Evolutionary conservation across 2,329 filamentous ascomycete species (phyloP).

Genomic region (Venturia nashicola): DNA sequence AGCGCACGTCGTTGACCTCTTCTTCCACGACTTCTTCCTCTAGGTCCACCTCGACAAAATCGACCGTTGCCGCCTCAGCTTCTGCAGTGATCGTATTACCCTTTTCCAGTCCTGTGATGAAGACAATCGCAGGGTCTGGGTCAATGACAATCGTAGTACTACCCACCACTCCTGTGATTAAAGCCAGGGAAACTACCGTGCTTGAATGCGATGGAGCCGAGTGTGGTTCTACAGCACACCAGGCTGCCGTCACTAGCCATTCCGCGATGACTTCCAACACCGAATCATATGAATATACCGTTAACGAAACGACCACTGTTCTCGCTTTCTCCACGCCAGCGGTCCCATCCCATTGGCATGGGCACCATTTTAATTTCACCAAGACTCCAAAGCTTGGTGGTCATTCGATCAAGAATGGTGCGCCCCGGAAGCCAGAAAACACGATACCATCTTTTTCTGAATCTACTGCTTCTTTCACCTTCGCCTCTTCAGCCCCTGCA

Average conservation of each 20-base stretch:
- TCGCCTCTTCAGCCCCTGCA: neutral
- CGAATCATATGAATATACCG: neutral
- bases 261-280: neutral
- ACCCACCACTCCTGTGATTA: no score
- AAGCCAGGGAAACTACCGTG: no score
- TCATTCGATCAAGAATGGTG: no score
- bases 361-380: no score
- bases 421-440: no score
- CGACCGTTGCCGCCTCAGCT: neutral
- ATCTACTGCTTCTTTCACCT: neutral
- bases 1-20: neutral
- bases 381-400: no score
- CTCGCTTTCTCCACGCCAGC: neutral
- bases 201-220: no score
- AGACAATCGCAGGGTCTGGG: neutral
- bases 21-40: neutral
- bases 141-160: neutral
- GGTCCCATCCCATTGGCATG: no score
- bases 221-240: no score
- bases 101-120: neutral
- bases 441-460: no score
- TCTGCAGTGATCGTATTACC: neutral
- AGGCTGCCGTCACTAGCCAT: neutral
- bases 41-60: neutral
- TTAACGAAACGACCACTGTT: neutral